Evolutionary conservation across 495 filamentous ascomycete species (phyloP), one percentile per base, ranked within the genome.

Genomic region (Tuber melanosporum): DNA sequence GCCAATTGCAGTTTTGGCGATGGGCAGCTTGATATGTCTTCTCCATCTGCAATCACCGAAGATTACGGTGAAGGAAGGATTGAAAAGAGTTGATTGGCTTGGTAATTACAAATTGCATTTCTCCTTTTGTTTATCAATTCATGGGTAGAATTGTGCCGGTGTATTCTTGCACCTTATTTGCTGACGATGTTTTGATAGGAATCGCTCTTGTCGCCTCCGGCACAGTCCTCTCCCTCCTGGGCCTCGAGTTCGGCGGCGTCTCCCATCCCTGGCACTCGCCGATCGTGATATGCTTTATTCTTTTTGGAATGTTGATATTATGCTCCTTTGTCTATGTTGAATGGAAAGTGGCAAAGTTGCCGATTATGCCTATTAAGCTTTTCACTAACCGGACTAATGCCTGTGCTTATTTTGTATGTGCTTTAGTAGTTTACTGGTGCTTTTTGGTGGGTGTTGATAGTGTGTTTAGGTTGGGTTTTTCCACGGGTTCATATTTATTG

Each of bases 211-310:
- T 95, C 75, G 87, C 94, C 47, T 90, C 90, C n/a, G 92, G 89
- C 15, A 93, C 92, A 0, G 85, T 95, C 47, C 94, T 96, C 90
- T 87, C 97, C 80, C 87, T 96, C 20, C 89, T 95, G 47, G 93
- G 91, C 15, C 87, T 96, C 19, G 90, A 93, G 80, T 91, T 91
- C 75, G 93, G 93, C 71, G 94, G 94, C 32, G 87, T 92, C 47
- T 87, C 86, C n/a, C 88, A 88, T 76, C 91, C 93, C 22, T 97
- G 94, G 94, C 80, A 80, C 74, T 95, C 93, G 0, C 85, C 91
- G 0, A 91, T 87, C 0, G 92, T 95, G 69, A 87, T 97, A 74
- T 94, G 92, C 84, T 86, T 95, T 36, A 88, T 97, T 76, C 85
- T 95, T 44, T 93, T 94, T 79, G 93, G 94, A 14, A 62, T 91